Evolutionary conservation across 2,329 filamentous ascomycete genomes (phyloP).

Genomic region (Talaromyces piceae): DNA sequence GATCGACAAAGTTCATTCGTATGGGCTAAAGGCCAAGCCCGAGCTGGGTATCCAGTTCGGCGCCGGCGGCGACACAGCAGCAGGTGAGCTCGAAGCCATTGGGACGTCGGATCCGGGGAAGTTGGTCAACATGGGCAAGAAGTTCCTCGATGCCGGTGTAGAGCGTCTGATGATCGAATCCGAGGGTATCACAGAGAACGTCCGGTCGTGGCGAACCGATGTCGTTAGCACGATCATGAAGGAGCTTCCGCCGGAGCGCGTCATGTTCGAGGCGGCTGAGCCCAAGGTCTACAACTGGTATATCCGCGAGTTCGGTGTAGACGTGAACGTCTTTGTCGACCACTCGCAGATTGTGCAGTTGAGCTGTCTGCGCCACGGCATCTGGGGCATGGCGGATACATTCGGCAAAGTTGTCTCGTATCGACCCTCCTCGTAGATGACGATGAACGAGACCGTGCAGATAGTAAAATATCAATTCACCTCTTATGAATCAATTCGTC

Average conservation of each 20-base stretch:
- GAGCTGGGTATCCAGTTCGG: slow-evolving; percentile 53
- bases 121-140: slow-evolving; percentile 42
- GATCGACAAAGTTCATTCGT: slow-evolving; percentile 41
- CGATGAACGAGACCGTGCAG: background rate
- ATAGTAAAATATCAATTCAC: background rate
- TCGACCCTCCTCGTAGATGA: slow-evolving; percentile 17
- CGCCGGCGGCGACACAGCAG: slow-evolving; percentile 47
- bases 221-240: slow-evolving; percentile 47
- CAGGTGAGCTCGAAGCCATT: slow-evolving; percentile 40
- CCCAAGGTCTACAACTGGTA: slow-evolving; percentile 52
- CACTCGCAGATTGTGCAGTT: slow-evolving; percentile 53
- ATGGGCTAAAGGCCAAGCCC: slow-evolving; percentile 46
- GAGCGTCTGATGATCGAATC: slow-evolving; percentile 53
- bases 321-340: slow-evolving; percentile 52
- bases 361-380: slow-evolving; percentile 44
- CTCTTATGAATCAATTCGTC: background rate
- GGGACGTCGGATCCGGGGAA: slow-evolving; percentile 45
- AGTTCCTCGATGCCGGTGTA: slow-evolving; percentile 46
- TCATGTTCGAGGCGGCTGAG: slow-evolving; percentile 54
- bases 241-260: slow-evolving; percentile 44
- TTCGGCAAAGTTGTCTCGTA: slow-evolving; percentile 47
- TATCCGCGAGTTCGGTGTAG: slow-evolving; percentile 49
- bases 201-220: slow-evolving; percentile 48
- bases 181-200: slow-evolving; percentile 54
- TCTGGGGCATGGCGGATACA: slow-evolving; percentile 51